These are phyloP conservation scores for Aspergillus avenaceus DNA, from an alignment of 495 filamentous ascomycete species.

Conservation along the genomic window DNA sequence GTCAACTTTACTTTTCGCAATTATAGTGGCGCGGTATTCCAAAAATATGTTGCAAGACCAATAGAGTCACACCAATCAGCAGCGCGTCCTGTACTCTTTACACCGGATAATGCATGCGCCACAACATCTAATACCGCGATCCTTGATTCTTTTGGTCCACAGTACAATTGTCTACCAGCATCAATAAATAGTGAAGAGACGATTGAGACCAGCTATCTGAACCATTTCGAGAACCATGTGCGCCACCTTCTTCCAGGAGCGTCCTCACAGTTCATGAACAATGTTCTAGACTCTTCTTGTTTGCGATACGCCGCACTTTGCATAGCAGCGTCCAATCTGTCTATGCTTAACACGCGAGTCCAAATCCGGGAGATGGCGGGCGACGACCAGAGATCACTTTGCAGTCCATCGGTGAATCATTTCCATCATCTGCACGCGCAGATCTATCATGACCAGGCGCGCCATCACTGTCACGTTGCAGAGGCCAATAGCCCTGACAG, in stretches of 20 bases:
- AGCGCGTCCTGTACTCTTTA: background rate
- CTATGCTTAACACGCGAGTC: conserved; percentile 12
- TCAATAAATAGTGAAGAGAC: background rate
- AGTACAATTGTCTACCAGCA: background rate
- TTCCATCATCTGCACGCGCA: conserved; percentile 3
- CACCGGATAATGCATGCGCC: background rate
- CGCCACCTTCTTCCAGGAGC: conserved; percentile 4
- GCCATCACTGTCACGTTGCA: background rate
- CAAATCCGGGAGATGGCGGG: conserved; percentile 1
- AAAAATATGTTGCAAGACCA: background rate
- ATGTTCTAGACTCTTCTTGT: background rate
- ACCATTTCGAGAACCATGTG: conserved; percentile 7
- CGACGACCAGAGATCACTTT: conserved; percentile 5
- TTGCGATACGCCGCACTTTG: conserved; percentile 6
- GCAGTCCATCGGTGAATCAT: conserved; percentile 8
- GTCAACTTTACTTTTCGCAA: conserved; percentile 6
- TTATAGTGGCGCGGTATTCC: background rate
- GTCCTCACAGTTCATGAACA: background rate
- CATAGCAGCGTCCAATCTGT: conserved; percentile 14
- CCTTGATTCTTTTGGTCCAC: background rate
- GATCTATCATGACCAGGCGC: conserved; percentile 5
- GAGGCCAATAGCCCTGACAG: background rate
- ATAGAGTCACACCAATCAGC: background rate
- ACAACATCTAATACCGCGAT: background rate
- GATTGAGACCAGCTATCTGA: background rate